Conservation (phyloP, 176 grass and related monocot species). For the Miscanthus lutarioriparius region DNA sequence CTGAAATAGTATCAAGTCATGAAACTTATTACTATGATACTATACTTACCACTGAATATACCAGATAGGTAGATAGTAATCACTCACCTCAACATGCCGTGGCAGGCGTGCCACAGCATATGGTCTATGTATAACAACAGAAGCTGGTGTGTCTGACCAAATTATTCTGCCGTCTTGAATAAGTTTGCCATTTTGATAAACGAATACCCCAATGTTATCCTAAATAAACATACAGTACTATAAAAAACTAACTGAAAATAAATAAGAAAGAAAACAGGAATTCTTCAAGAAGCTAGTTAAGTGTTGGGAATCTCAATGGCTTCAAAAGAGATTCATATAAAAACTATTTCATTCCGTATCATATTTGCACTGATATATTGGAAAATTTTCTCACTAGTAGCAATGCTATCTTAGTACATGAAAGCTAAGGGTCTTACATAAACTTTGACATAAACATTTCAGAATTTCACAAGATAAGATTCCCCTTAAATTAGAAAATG, state of each 20-base stretch:
- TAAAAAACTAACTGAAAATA: constrained; percentile 7
- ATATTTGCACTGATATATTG: neutral
- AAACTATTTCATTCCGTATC: neutral
- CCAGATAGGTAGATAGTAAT: constrained; percentile 18
- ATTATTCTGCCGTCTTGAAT: constrained; percentile 94
- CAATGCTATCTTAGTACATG: neutral
- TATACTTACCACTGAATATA: constrained; percentile 15
- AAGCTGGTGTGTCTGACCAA: constrained; percentile 86
- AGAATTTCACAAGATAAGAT: constrained; percentile 20
- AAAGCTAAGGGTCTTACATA: constrained; percentile 16
- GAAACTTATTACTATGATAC: neutral
- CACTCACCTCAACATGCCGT: constrained; percentile 76
- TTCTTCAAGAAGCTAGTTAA: neutral
- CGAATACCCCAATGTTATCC: constrained; percentile 98
- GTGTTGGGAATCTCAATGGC: neutral
- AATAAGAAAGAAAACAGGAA: constrained; percentile 20
- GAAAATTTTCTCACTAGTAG: constrained; percentile 25
- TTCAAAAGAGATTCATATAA: constrained; percentile 2
- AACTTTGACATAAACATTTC: constrained; percentile 28
- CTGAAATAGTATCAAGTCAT: constrained; percentile 51
- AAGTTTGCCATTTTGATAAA: constrained; percentile 98
- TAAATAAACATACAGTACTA: constrained; percentile 34
- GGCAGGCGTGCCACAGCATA: constrained; percentile 77
- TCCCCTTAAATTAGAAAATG: constrained; percentile 20
- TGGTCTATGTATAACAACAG: constrained; percentile 78